Conservation (phyloP, 345 rosid species). For the Pistacia integerrima region DNA sequence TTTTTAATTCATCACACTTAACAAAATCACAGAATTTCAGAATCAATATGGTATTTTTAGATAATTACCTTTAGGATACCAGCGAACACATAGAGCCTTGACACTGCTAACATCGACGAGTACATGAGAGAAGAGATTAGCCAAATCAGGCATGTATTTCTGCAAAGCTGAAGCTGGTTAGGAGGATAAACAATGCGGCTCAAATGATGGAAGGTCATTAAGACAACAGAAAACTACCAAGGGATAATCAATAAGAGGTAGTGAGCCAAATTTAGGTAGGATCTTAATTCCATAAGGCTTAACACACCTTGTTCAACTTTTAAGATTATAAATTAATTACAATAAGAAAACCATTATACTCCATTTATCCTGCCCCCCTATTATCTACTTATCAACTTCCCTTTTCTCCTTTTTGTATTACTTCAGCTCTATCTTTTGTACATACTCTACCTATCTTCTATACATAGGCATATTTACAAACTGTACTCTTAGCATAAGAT, state of each 20-base stretch:
- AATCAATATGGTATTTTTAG: background rate
- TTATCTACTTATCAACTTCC: too few relatives aligned
- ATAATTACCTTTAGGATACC: constrained; percentile 71
- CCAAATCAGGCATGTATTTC: constrained; percentile 90
- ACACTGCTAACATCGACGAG: constrained; percentile 92
- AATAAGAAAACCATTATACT: too few relatives aligned
- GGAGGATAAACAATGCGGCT: constrained; percentile 6
- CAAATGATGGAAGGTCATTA: constrained; percentile 1
- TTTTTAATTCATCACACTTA: background rate
- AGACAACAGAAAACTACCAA: background rate
- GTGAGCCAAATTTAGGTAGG: background rate
- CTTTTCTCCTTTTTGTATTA: too few relatives aligned
- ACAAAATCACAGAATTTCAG: background rate
- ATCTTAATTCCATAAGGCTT: background rate
- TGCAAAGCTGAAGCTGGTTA: constrained; percentile 34
- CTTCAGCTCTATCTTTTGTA: too few relatives aligned
- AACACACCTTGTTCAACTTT: background rate
- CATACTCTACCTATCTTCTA: too few relatives aligned
- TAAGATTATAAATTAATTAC: too few relatives aligned
- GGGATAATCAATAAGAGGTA: background rate
- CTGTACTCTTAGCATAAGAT: too few relatives aligned
- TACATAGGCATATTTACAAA: too few relatives aligned
- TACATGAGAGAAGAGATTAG: constrained; percentile 70
- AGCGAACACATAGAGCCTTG: constrained; percentile 71
- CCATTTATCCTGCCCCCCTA: too few relatives aligned